These are phyloP conservation scores for Geosmithia morbida DNA, from an alignment of 2,329 filamentous ascomycete genomes.

Conservation along the genomic window DNA sequence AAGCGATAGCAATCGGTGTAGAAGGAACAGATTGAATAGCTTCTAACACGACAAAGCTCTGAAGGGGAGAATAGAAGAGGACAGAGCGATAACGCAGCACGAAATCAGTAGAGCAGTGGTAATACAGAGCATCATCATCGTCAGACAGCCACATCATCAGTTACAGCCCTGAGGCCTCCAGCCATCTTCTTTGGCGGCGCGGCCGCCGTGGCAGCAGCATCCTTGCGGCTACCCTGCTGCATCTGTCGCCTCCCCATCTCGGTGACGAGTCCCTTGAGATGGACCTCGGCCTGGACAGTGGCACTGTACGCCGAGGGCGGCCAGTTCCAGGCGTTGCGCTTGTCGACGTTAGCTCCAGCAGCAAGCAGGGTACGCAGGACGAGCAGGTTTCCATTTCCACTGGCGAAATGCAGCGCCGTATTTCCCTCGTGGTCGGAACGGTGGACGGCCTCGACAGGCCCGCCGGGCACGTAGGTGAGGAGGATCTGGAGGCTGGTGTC, in stretches of 20 bases:
- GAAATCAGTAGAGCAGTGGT: not conserved
- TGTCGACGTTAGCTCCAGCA: constrained; percentile 61
- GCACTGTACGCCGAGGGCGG: constrained; percentile 72
- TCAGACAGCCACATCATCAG: constrained; percentile 12
- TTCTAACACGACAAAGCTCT: no score
- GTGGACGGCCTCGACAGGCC: constrained; percentile 35
- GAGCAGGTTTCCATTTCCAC: constrained; percentile 65
- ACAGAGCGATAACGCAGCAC: not conserved
- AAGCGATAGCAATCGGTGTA: no score
- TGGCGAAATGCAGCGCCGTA: constrained; percentile 76
- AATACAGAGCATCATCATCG: not conserved
- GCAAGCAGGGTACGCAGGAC: constrained; percentile 64
- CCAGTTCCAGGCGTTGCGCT: constrained; percentile 65
- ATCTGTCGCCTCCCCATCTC: constrained; percentile 49
- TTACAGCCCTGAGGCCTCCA: constrained; percentile 28
- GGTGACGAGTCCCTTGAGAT: constrained; percentile 61
- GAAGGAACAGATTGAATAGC: no score
- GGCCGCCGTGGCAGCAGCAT: constrained; percentile 2
- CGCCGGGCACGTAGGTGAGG: constrained; percentile 44
- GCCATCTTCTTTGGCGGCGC: constrained; percentile 17
- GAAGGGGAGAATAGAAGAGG: not conserved
- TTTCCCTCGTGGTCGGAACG: constrained; percentile 61
- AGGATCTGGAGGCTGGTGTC: constrained; percentile 52
- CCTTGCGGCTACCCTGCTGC: constrained; percentile 23
- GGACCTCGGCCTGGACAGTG: constrained; percentile 71